Base-by-base conservation (phyloP, 208 protist genomes). In the Sergeia podlipaevii region DNA sequence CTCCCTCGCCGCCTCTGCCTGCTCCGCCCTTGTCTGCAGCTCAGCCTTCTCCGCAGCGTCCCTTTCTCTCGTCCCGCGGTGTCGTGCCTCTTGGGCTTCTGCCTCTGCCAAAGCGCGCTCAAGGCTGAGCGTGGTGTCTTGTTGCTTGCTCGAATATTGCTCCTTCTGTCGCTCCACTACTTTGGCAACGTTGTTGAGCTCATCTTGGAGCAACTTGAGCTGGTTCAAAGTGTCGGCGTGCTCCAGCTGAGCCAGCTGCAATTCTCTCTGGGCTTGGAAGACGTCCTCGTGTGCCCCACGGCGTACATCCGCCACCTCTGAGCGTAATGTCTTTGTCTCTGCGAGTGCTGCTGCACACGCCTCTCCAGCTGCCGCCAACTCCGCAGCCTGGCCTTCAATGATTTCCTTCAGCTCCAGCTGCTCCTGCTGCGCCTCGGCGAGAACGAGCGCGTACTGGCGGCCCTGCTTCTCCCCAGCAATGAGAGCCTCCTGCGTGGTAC, bases 401-500 rank as follows among this genome's bases (percentile, higher is more conserved):
- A 77, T 65, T 13, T 42, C 64, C 24, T 36, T 46, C 70, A 76
- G 41, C n/a, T n/a, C n/a, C n/a, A n/a, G n/a, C 51, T 81, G 84
- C 59, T 85, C 77, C 41, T 75, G 63, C 50, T 74, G 58, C 28
- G 79, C 79, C 20, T 83, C 69, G 18, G 68, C 68, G 11, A 91
- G 67, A 28, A 65, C 64, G 10, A 44, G 42, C 44, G 76, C 49
- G 49, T 80, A 85, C 27, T 66, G 66, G 18, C 43, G 38, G 30
- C 39, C 67, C 67, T 91, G 83, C 28, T 54, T 54, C 53, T 91
- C 83, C 3, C 64, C 79, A 42, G 78, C 79, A 5, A 47, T 52
- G 63, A 91, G 75, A 18, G 84, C 84, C 45, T 86, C 74, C 18
- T 52, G 53, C 18, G 84, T 74, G 20, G 76, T 52, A 41, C 50